Conservation (phyloP, 257 asterid genomes). For the Knoxia roxburghii region DNA sequence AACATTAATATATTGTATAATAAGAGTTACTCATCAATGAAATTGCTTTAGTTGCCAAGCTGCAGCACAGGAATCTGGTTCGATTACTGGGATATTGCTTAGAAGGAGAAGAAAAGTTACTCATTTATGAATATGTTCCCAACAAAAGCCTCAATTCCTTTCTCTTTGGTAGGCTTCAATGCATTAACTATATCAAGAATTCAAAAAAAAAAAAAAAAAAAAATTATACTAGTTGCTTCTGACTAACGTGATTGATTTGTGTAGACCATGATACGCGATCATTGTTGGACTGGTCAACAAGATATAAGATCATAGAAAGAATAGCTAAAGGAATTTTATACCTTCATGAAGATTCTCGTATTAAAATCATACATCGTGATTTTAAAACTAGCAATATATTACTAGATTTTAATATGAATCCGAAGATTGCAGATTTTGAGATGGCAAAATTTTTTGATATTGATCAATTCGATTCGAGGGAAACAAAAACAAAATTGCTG, state of each 20-base stretch:
- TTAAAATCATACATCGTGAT: neutral
- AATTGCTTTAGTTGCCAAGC: constrained; percentile 19
- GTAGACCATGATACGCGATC: neutral
- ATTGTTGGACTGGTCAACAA: too few relatives aligned
- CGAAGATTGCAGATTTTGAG: too few relatives aligned
- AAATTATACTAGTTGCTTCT: too few relatives aligned
- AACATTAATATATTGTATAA: too few relatives aligned
- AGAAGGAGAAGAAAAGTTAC: constrained; percentile 23
- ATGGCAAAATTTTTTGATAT: constrained; percentile 14
- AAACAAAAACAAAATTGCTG: constrained; percentile 16
- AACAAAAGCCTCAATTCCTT: constrained; percentile 30
- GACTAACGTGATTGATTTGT: too few relatives aligned
- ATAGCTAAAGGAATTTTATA: neutral
- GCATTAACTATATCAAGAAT: too few relatives aligned
- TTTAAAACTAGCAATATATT: neutral
- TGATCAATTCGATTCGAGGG: constrained; percentile 21
- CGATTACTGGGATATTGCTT: constrained; percentile 26
- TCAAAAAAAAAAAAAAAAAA: too few relatives aligned
- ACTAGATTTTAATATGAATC: neutral
- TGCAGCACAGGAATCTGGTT: constrained; percentile 29
- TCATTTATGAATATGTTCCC: constrained; percentile 25
- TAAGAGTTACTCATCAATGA: constrained; percentile 28
- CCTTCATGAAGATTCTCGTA: neutral
- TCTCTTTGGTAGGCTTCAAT: constrained; percentile 21
- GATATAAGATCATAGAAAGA: neutral